phyloP scores from a whole-genome alignment of 2,329 filamentous ascomycete species.

The Shiraia sp. region DNA sequence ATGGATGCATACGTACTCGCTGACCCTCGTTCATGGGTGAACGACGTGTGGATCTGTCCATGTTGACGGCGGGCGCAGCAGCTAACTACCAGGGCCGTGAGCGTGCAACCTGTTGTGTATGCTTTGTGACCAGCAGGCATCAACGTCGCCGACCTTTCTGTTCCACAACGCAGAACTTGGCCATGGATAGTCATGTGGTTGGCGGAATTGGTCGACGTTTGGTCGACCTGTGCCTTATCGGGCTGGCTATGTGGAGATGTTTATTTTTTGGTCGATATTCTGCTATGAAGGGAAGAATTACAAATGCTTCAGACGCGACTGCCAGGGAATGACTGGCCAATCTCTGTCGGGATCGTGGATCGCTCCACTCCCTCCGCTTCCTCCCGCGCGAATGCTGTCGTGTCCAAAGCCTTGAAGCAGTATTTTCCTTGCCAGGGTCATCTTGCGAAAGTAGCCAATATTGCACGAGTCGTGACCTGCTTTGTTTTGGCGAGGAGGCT shows the following conservation, averaged over 20 bases:
- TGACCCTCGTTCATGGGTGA: slow-evolving; percentile 21
- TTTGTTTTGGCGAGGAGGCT: too few species aligned
- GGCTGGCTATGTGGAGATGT: too few species aligned
- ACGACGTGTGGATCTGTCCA: slow-evolving; percentile 13
- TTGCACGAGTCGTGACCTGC: slow-evolving; percentile 14
- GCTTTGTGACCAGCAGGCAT: slow-evolving; percentile 20
- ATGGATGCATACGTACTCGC: slow-evolving; percentile 11
- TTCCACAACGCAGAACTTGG: slow-evolving; percentile 21
- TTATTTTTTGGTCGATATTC: too few species aligned
- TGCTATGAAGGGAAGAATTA: too few species aligned
- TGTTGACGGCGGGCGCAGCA: slow-evolving; percentile 20
- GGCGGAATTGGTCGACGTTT: too few species aligned
- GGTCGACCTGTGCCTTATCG: too few species aligned
- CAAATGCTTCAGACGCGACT: too few species aligned
- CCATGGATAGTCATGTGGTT: too few species aligned
- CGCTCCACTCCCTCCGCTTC: slow-evolving; percentile 16
- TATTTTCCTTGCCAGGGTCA: slow-evolving; percentile 19
- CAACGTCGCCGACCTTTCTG: slow-evolving; percentile 33
- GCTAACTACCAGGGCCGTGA: slow-evolving; percentile 13
- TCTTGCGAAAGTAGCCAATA: slow-evolving; percentile 13
- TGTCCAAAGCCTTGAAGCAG: slow-evolving; percentile 11
- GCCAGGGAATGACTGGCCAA: slow-evolving; percentile 22
- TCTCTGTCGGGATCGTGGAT: slow-evolving; percentile 17
- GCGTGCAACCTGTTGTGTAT: slow-evolving; percentile 16
- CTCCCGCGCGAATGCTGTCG: slow-evolving; percentile 27